A percentile compares a stretch with the other conserved stretches of the same genome.
Conservation (phyloP, 1,284 basidiomycete genomes). For the Cutaneotrichosporon sp. region DNA sequence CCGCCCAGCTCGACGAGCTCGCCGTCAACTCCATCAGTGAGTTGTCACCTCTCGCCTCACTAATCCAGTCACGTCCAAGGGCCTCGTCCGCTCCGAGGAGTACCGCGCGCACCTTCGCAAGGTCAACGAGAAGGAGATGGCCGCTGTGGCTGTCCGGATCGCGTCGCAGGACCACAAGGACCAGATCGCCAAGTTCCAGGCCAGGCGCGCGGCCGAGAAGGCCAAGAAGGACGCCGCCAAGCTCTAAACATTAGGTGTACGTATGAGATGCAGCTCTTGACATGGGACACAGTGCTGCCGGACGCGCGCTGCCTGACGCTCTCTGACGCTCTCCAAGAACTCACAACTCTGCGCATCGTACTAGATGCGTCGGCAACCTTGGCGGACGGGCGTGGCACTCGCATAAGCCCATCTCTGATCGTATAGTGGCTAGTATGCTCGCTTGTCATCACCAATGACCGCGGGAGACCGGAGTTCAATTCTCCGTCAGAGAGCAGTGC, state of each 20-base stretch:
- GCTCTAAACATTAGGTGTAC: constrained; percentile 11
- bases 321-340: no score
- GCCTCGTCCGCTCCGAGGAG: constrained; percentile 14
- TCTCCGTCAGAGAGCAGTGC: no score
- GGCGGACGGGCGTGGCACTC: no score
- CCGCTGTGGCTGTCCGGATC: constrained; percentile 12
- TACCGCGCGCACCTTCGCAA: constrained; percentile 10
- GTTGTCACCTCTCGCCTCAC: no score
- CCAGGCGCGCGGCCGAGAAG: constrained; percentile 15
- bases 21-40: constrained; percentile 15
- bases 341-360: no score
- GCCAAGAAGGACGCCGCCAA: constrained; percentile 15
- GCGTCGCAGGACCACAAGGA: constrained; percentile 19
- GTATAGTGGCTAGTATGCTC: no score
- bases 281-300: background rate
- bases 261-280: background rate
- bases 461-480: no score
- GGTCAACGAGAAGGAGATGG: constrained; percentile 23
- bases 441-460: no score
- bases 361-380: no score
- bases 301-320: background rate
- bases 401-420: no score
- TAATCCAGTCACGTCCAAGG: constrained; percentile 19
- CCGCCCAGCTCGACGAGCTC: constrained; percentile 18
- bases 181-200: constrained; percentile 15